These are phyloP conservation scores for Mucor plumbeus DNA, from an alignment of 371 early-diverging fungal genomes.

Conservation along the genomic window DNA sequence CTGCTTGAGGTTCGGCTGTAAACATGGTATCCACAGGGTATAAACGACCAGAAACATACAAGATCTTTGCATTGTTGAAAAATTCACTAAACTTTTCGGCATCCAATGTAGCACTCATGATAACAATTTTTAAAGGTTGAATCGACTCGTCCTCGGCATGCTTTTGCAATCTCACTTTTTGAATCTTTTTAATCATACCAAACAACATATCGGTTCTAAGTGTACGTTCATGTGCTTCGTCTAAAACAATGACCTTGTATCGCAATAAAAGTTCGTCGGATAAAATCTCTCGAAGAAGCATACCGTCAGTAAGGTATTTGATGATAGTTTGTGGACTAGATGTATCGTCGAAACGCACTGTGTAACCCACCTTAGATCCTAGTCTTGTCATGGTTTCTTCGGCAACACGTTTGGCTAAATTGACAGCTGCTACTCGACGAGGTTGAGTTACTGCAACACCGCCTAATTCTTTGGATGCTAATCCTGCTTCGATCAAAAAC, in stretches of 20 bases:
- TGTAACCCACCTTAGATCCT: conserved; percentile 87
- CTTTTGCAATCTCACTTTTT: conserved; percentile 65
- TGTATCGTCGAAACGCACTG: conserved; percentile 95
- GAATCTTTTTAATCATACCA: conserved; percentile 90
- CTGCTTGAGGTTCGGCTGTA: conserved; percentile 78
- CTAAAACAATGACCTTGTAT: conserved; percentile 92
- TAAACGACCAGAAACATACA: conserved; percentile 84
- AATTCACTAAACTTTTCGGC: conserved; percentile 90
- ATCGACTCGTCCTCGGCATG: conserved; percentile 41
- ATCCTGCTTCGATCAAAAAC: conserved; percentile 79
- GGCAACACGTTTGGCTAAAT: conserved; percentile 92
- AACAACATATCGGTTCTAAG: conserved; percentile 97
- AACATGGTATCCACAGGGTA: conserved; percentile 88
- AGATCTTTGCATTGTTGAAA: conserved; percentile 85
- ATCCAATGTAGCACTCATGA: conserved; percentile 98
- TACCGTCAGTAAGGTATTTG: conserved; percentile 98
- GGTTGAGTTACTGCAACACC: conserved; percentile 96
- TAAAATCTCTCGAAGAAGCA: conserved; percentile 93
- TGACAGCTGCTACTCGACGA: conserved; percentile 97
- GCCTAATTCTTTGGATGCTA: conserved; percentile 60
- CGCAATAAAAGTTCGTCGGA: conserved; percentile 77
- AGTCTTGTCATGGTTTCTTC: conserved; percentile 85
- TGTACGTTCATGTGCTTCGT: conserved; percentile 99
- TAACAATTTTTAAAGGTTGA: conserved; percentile 82
- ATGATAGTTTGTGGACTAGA: conserved; percentile 85